A percentile compares a stretch with the other conserved stretches of the same genome.
phyloP scores from a whole-genome alignment of 164 flowering plant genomes.

The Umbilicus rupestris region DNA sequence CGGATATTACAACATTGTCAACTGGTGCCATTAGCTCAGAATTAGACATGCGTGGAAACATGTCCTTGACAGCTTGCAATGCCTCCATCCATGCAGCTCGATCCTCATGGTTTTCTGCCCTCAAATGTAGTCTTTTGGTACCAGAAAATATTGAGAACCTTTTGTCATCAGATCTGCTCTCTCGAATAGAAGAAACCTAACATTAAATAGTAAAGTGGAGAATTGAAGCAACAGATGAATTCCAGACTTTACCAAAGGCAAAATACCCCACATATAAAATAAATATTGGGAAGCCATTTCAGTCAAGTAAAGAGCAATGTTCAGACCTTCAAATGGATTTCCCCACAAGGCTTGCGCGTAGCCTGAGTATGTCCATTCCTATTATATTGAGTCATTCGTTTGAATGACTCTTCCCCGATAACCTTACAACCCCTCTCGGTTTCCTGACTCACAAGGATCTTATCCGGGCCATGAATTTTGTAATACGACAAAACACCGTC shows the following conservation, averaged over 20 bases:
- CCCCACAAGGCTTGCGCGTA: slow-evolving; percentile 68
- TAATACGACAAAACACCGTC: slow-evolving; percentile 53
- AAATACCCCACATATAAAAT: no score
- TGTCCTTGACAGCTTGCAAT: slow-evolving; percentile 80
- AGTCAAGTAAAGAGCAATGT: background rate
- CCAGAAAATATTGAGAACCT: slow-evolving; percentile 56
- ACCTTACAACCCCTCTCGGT: slow-evolving; percentile 68
- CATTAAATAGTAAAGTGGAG: background rate
- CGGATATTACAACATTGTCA: slow-evolving; percentile 42
- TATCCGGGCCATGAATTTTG: slow-evolving; percentile 83
- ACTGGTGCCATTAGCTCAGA: slow-evolving; percentile 70
- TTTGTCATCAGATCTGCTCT: slow-evolving; percentile 56
- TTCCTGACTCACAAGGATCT: slow-evolving; percentile 52
- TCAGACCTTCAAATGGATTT: slow-evolving; percentile 46
- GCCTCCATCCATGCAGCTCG: slow-evolving; percentile 79
- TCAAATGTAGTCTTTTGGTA: slow-evolving; percentile 77
- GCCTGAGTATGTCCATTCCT: slow-evolving; percentile 15
- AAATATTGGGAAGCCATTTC: no score
- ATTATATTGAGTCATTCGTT: slow-evolving; percentile 26
- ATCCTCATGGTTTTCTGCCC: slow-evolving; percentile 79
- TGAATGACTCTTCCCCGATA: slow-evolving; percentile 73
- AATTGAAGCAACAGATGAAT: background rate
- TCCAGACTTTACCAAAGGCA: no score
- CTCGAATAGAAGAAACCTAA: slow-evolving; percentile 38
- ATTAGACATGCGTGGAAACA: slow-evolving; percentile 88